Conservation (phyloP, 2,329 filamentous ascomycete species). For the Stemphylium lycopersici region DNA sequence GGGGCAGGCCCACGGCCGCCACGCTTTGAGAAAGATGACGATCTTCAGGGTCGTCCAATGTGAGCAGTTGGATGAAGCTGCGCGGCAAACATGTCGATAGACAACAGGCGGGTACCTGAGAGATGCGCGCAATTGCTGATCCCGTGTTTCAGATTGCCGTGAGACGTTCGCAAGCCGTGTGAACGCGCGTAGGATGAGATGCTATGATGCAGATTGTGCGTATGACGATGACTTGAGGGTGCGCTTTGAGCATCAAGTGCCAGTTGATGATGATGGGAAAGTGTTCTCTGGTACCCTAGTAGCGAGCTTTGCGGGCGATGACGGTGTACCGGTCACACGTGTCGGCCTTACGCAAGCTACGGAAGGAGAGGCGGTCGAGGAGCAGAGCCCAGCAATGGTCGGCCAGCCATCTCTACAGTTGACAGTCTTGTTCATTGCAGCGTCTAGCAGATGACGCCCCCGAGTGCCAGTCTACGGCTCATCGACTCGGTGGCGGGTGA, state of each 20-base stretch:
- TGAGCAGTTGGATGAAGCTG: background rate
- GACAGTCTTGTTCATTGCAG: too few relatives aligned
- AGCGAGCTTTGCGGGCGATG: too few relatives aligned
- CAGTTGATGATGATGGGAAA: too few relatives aligned
- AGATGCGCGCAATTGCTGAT: conserved; percentile 5
- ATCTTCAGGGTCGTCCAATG: conserved; percentile 15
- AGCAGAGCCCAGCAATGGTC: background rate
- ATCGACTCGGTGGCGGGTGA: conserved; percentile 1
- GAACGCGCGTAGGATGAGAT: conserved; percentile 5
- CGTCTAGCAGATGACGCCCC: background rate
- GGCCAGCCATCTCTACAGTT: background rate
- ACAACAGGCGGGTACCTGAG: background rate
- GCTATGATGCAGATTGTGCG: background rate
- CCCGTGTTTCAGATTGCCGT: conserved; percentile 14
- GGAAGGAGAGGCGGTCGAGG: background rate
- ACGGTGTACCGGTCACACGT: background rate
- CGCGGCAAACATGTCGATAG: background rate
- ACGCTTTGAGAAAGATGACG: conserved; percentile 6
- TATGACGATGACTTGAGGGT: too few relatives aligned
- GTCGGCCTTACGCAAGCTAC: conserved; percentile 3
- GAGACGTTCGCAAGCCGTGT: conserved; percentile 4
- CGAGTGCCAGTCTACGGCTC: conserved; percentile 5
- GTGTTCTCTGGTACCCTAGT: too few relatives aligned
- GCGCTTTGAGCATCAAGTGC: too few relatives aligned
- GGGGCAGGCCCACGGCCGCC: too few relatives aligned